Conservation (phyloP, 148 eudicot species). For the Silene conica region DNA sequence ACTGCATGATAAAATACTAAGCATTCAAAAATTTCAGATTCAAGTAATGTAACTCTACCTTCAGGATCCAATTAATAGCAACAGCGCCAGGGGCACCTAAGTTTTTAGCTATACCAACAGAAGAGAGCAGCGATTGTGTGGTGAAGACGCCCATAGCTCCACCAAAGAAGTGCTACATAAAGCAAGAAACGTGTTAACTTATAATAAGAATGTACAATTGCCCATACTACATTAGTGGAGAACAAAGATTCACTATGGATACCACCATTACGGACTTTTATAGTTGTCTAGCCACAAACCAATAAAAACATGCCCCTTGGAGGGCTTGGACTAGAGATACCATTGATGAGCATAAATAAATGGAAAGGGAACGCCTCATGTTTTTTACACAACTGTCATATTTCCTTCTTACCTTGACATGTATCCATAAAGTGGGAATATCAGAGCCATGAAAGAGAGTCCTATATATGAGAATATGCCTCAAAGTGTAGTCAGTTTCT, state of each 20-base stretch:
- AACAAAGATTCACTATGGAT: background rate
- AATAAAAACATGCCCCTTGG: background rate
- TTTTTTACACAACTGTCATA: background rate
- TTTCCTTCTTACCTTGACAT: background rate
- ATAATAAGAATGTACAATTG: slow-evolving; percentile 9
- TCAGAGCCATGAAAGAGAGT: background rate
- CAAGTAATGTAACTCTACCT: slow-evolving; percentile 43
- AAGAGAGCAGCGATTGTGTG: slow-evolving; percentile 74
- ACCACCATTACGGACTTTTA: background rate
- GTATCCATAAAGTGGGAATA: background rate
- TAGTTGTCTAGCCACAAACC: background rate
- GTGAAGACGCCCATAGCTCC: slow-evolving; percentile 99
- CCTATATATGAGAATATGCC: background rate
- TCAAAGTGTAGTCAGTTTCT: background rate
- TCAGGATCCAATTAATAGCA: slow-evolving; percentile 95
- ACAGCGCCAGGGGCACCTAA: slow-evolving; percentile 78
- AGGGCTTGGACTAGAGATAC: slow-evolving; percentile 3
- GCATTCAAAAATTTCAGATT: slow-evolving; percentile 2
- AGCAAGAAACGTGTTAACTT: slow-evolving; percentile 13
- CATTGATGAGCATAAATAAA: background rate
- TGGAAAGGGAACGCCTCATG: background rate
- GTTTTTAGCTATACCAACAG: slow-evolving; percentile 80
- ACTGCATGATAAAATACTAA: background rate
- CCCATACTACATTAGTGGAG: background rate
- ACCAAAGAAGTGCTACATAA: slow-evolving; percentile 84